Percentiles rank a stretch among this genome's conserved stretches.
Evolutionary conservation across 148 eudicot species (phyloP).

Genomic region (Rhododendron molle): DNA sequence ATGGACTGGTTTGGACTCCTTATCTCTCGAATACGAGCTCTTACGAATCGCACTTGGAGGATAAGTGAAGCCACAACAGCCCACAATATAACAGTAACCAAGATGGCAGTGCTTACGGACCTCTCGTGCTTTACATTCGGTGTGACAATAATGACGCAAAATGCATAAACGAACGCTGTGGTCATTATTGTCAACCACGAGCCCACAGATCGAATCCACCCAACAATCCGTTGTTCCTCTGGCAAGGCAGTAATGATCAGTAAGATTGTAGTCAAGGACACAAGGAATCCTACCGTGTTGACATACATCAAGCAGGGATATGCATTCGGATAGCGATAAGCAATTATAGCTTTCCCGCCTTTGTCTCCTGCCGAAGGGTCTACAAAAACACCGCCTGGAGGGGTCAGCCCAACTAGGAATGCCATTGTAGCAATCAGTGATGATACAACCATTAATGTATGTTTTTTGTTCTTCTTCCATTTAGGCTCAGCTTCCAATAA

Average conservation of each 20-base stretch:
- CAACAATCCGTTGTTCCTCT: not conserved
- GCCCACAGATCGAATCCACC: not conserved
- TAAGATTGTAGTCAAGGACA: not conserved
- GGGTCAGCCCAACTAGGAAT: slow-evolving; percentile 30
- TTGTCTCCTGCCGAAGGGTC: slow-evolving; percentile 5
- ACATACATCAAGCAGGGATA: not conserved
- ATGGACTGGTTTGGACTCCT: too few species aligned
- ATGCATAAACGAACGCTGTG: not conserved
- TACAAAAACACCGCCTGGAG: slow-evolving; percentile 40
- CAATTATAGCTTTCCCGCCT: slow-evolving; percentile 15
- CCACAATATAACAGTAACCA: not conserved
- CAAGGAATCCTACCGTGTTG: slow-evolving; percentile 17
- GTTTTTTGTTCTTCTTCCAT: not conserved
- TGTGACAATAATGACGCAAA: not conserved
- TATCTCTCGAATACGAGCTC: too few species aligned
- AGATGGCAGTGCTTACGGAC: too few species aligned
- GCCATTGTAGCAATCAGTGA: slow-evolving; percentile 38
- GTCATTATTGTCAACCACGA: slow-evolving; percentile 3
- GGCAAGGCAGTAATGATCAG: not conserved
- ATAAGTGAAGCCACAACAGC: not conserved
- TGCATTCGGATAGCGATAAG: not conserved
- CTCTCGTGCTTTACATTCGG: not conserved
- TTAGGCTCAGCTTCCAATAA: not conserved
- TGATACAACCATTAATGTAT: slow-evolving; percentile 27
- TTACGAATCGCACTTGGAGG: too few species aligned